Conservation (phyloP, 345 rosid species). For the Syzygium aromaticum region DNA sequence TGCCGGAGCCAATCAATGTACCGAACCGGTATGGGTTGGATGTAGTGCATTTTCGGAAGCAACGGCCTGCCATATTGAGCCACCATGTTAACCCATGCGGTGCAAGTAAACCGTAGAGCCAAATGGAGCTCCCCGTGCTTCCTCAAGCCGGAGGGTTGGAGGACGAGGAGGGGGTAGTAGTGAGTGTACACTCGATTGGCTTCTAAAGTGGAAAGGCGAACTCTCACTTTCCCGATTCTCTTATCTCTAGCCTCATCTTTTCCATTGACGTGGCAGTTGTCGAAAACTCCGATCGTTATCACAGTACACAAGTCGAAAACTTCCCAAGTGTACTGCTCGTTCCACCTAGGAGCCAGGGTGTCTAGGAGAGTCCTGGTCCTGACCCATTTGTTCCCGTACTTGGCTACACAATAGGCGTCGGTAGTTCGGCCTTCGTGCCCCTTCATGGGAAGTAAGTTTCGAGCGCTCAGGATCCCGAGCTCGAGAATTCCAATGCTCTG, state of each 20-base stretch:
- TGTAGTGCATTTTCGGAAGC: constrained; percentile 47
- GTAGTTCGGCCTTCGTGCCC: constrained; percentile 61
- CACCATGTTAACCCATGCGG: constrained; percentile 35
- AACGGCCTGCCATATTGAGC: constrained; percentile 32
- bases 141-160: constrained; percentile 28
- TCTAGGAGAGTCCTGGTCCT: constrained; percentile 89
- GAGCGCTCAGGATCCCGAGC: constrained; percentile 77
- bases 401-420: constrained; percentile 93
- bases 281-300: constrained; percentile 55
- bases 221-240: constrained; percentile 40
- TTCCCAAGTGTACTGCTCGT: constrained; percentile 99
- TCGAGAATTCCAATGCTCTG: constrained; percentile 69
- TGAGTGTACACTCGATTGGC: constrained; percentile 42
- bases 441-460: constrained; percentile 77
- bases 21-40: constrained; percentile 35
- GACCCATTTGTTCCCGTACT: constrained; percentile 96
- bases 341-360: constrained; percentile 70
- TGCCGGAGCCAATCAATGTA: constrained; percentile 37
- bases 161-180: constrained; percentile 37
- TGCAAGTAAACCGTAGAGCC: constrained; percentile 37
- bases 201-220: constrained; percentile 47
- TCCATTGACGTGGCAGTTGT: constrained; percentile 36
- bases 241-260: constrained; percentile 19
- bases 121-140: constrained; percentile 45
- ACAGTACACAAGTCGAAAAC: constrained; percentile 91